These are phyloP conservation scores for Hirschfeldia incana DNA, from an alignment of 345 rosid species.

Conservation along the genomic window DNA sequence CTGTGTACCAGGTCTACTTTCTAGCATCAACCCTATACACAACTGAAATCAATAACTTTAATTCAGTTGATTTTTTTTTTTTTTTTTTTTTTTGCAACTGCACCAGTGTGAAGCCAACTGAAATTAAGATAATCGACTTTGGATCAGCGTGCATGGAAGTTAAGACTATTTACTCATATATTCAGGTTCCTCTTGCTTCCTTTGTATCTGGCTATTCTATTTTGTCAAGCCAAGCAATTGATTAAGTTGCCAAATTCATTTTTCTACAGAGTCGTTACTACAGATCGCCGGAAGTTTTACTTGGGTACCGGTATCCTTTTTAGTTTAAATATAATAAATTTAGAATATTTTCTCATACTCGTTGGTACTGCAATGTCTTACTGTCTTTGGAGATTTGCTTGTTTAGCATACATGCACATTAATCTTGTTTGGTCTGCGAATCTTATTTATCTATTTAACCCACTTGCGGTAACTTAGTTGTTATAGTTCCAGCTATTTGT, in stretches of 20 bases:
- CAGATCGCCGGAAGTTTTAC: conserved; percentile 97
- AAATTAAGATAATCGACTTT: conserved; percentile 95
- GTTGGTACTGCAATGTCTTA: conserved; percentile 14
- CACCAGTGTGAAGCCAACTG: conserved; percentile 88
- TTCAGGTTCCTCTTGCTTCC: conserved; percentile 63
- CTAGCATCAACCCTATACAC: conserved; percentile 16
- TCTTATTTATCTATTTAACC: conserved; percentile 6
- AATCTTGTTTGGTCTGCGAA: conserved; percentile 21
- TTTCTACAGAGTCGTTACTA: conserved; percentile 96
- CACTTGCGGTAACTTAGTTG: not conserved
- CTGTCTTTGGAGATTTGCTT: conserved; percentile 13
- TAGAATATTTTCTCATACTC: not conserved
- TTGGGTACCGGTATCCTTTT: conserved; percentile 97
- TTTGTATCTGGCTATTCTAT: conserved; percentile 11
- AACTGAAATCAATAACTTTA: conserved; percentile 21
- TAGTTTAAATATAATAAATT: not conserved
- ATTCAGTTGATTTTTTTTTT: conserved; percentile 28
- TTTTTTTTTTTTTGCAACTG: conserved; percentile 37
- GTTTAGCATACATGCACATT: conserved; percentile 7
- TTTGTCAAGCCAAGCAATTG: conserved; percentile 16
- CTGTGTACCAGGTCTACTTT: conserved; percentile 76
- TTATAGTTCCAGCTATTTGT: conserved; percentile 16
- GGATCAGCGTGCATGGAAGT: conserved; percentile 99
- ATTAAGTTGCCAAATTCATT: conserved; percentile 28
- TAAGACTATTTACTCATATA: conserved; percentile 96